A percentile compares a stretch with the other conserved stretches of the same genome.
phyloP scores from a whole-genome alignment of 192 early-diverging fungal species.

The Backusella australiensis region DNA sequence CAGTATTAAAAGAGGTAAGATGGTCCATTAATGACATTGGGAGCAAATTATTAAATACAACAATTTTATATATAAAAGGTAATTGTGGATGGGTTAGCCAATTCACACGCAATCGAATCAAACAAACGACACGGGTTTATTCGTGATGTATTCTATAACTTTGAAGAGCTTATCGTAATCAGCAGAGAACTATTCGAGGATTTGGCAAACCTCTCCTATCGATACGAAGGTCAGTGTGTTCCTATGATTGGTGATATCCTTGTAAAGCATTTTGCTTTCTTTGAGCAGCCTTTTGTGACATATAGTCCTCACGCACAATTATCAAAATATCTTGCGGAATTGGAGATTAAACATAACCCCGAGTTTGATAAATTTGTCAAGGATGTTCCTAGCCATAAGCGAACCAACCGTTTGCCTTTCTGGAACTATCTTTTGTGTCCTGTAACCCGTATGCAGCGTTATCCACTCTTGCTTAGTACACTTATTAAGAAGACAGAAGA shows the following conservation, averaged over 20 bases:
- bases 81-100: slow-evolving; percentile 3
- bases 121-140: slow-evolving; percentile 68
- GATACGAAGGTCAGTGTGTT: slow-evolving; percentile 57
- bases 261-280: slow-evolving; percentile 62
- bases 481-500: slow-evolving; percentile 81
- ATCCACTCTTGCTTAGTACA: slow-evolving; percentile 79
- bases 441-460: slow-evolving; percentile 81
- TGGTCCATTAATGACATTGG: background rate
- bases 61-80: slow-evolving; percentile 5
- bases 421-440: slow-evolving; percentile 66
- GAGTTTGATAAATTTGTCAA: slow-evolving; percentile 74
- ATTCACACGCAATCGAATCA: slow-evolving; percentile 16
- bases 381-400: slow-evolving; percentile 26
- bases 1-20: slow-evolving; percentile 75
- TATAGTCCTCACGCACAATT: slow-evolving; percentile 84
- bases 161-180: slow-evolving; percentile 27
- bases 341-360: slow-evolving; percentile 66
- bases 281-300: slow-evolving; percentile 70
- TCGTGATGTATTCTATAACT: slow-evolving; percentile 73
- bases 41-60: background rate
- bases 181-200: slow-evolving; percentile 61
- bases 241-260: slow-evolving; percentile 85
- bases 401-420: slow-evolving; percentile 23
- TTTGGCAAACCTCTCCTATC: slow-evolving; percentile 51
- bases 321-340: slow-evolving; percentile 76